Percentiles rank a stretch among this genome's conserved stretches.
phyloP scores from a whole-genome alignment of 345 rosid genomes.

The Corchorus olitorius region DNA sequence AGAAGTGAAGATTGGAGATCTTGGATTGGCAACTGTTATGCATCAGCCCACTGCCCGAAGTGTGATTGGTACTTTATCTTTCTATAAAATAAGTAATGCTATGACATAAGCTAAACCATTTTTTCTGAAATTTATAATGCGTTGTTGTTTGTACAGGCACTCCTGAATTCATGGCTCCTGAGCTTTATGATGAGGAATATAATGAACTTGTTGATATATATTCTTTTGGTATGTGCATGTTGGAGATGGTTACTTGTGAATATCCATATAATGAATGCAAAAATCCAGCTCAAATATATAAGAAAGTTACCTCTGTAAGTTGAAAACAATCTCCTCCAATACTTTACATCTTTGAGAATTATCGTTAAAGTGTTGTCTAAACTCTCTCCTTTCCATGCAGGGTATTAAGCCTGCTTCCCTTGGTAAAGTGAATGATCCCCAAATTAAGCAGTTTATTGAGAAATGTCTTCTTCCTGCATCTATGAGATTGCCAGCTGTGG shows the following conservation, averaged over 20 bases:
- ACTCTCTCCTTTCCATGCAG: slow-evolving; percentile 36
- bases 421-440: slow-evolving; percentile 64
- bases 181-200: slow-evolving; percentile 87
- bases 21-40: slow-evolving; percentile 64
- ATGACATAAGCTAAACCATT: not conserved
- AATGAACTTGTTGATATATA: slow-evolving; percentile 82
- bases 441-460: slow-evolving; percentile 75
- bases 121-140: slow-evolving; percentile 6
- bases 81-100: not conserved
- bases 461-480: slow-evolving; percentile 82
- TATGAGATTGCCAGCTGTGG: slow-evolving; percentile 62
- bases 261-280: slow-evolving; percentile 80
- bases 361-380: not conserved
- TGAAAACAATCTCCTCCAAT: slow-evolving; percentile 14
- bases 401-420: slow-evolving; percentile 81
- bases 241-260: slow-evolving; percentile 84
- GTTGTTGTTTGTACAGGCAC: slow-evolving; percentile 50
- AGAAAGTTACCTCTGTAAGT: slow-evolving; percentile 77
- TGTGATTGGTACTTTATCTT: slow-evolving; percentile 42
- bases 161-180: slow-evolving; percentile 97
- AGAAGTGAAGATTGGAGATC: slow-evolving; percentile 66
- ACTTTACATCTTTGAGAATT: not conserved
- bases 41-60: slow-evolving; percentile 60
- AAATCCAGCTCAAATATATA: slow-evolving; percentile 78
- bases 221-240: slow-evolving; percentile 85